phyloP scores from a whole-genome alignment of 345 rosid genomes.

The Arabis alpina region DNA sequence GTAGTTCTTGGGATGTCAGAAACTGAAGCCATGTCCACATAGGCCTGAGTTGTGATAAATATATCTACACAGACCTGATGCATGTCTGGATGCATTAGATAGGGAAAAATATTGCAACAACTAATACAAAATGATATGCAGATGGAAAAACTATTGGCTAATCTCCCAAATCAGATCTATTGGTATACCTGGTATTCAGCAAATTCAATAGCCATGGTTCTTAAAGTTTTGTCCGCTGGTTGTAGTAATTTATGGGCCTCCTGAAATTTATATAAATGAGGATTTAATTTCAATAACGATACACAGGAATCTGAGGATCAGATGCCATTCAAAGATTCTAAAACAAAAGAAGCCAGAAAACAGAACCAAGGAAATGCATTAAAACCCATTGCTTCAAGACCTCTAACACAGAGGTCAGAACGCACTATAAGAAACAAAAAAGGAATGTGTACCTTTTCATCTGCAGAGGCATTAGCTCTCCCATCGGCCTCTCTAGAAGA shows the following conservation, averaged over 20 bases:
- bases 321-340: constrained; percentile 20
- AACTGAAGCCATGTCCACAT: constrained; percentile 89
- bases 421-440: constrained; percentile 11
- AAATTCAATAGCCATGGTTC: constrained; percentile 96
- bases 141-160: constrained; percentile 2
- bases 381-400: constrained; percentile 12
- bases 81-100: constrained; percentile 26
- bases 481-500: constrained; percentile 97
- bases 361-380: constrained; percentile 21
- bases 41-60: constrained; percentile 84
- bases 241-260: constrained; percentile 96
- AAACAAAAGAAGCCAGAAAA: constrained; percentile 11
- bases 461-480: constrained; percentile 81
- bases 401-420: constrained; percentile 12
- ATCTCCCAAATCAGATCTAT: constrained; percentile 15
- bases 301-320: constrained; percentile 17
- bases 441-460: constrained; percentile 73
- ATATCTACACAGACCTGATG: constrained; percentile 95
- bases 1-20: constrained; percentile 90
- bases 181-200: constrained; percentile 91
- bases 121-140: constrained; percentile 13
- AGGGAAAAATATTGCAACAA: constrained; percentile 11
- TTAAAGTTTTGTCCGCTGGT: constrained; percentile 86
- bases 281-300: constrained; percentile 9
- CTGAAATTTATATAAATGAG: constrained; percentile 51